Evolutionary conservation across 306 rosid genomes (phyloP), one percentile per base, ranked within the genome.

Genomic region (Vicia villosa): DNA sequence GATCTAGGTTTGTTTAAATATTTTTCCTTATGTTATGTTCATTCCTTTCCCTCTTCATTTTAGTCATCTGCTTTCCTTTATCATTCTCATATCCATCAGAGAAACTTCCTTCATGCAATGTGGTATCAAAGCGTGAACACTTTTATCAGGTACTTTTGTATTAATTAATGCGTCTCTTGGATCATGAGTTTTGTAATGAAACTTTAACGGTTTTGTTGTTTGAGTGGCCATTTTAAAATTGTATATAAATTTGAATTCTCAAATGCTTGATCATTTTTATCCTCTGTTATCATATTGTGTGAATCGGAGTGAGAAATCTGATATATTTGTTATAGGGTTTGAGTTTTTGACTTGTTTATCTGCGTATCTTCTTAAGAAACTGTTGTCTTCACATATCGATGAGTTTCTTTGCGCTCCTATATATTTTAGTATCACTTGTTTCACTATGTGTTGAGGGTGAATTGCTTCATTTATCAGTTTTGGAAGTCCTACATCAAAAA

Each of bases 111-210:
- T 51, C 90, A 1, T 88, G 91, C 52, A 84, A 83, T 12, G 95
- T 84, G 70, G 72, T 75, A 70, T 87, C 97, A 36, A 94, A 94
- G 81, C 91, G 97, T 32, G 83, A 69, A 49, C 98, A 90, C 80
- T 80, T 94, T 43, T 94, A 78, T 77, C 92, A 90, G 97, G 96
- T 89, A 82, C 72, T 46, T 49, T 43, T 38, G 54, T 64, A 14
- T 60, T 59, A 42, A 17, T 32, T 54, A 66, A 6, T 32, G 34
- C 7, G 0, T 1, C 34, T 30, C 34, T 30, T 30, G 34, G 34
- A 30, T 30, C 7, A 0, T 30, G 34, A 30, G 34, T 30, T 30
- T 30, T 30, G 7, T 32, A 32, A 32, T 32, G 37, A 32, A 32
- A 32, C 8, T 32, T 32, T 6, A 6, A 32, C 37, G 1, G 8